A percentile compares a stretch with the other conserved stretches of the same genome.
phyloP scores from a whole-genome alignment of 1,284 basidiomycete species.

The Malassezia arunalokei region DNA sequence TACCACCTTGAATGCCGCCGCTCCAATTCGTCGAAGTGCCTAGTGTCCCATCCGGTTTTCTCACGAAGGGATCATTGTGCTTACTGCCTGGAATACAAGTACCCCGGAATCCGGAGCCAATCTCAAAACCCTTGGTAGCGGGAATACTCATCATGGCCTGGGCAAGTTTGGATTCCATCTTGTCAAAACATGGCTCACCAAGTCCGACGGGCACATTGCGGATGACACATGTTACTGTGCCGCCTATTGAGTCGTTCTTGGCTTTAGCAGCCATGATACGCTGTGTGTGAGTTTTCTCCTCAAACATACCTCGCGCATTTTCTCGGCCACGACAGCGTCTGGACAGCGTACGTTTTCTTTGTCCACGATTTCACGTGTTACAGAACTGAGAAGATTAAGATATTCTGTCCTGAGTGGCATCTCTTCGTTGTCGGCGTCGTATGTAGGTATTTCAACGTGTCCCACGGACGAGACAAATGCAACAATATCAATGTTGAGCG shows the following conservation, averaged over 20 bases:
- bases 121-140: slow-evolving; percentile 95
- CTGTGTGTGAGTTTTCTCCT: slow-evolving; percentile 52
- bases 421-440: slow-evolving; percentile 51
- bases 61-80: slow-evolving; percentile 84
- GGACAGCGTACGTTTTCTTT: slow-evolving; percentile 79
- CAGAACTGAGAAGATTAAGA: slow-evolving; percentile 61
- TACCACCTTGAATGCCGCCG: slow-evolving; percentile 94
- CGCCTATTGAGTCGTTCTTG: slow-evolving; percentile 83
- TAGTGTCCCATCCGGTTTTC: slow-evolving; percentile 58
- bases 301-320: slow-evolving; percentile 56
- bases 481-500: slow-evolving; percentile 83
- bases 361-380: slow-evolving; percentile 81
- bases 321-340: slow-evolving; percentile 69
- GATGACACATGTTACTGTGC: slow-evolving; percentile 91
- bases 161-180: slow-evolving; percentile 87
- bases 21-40: slow-evolving; percentile 89
- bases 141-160: slow-evolving; percentile 99
- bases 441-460: slow-evolving; percentile 61
- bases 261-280: slow-evolving; percentile 88
- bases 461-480: slow-evolving; percentile 95
- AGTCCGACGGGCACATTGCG: slow-evolving; percentile 77
- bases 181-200: slow-evolving; percentile 96
- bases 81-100: slow-evolving; percentile 82
- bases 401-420: slow-evolving; percentile 76
- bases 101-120: slow-evolving; percentile 91